phyloP scores from a whole-genome alignment of 345 rosid species.

The Populus tremula region DNA sequence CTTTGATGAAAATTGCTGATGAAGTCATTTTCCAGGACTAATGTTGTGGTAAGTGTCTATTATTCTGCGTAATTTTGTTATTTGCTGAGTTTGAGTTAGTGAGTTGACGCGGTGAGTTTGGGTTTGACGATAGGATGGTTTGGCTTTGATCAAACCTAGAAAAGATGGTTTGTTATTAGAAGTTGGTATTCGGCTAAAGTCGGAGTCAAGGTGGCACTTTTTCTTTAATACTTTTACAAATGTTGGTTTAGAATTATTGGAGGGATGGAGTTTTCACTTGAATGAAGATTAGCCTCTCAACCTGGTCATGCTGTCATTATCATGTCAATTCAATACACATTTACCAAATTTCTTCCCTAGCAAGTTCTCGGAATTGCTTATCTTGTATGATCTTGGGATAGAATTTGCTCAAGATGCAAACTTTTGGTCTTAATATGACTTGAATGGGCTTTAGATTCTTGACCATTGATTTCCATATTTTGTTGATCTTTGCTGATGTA shows the following conservation, averaged over 20 bases:
- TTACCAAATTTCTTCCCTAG: background rate
- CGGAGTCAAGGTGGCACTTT: background rate
- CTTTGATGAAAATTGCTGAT: slow-evolving; percentile 70
- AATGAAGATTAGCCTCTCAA: background rate
- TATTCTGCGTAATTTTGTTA: background rate
- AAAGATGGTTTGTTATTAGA: background rate
- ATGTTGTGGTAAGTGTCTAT: slow-evolving; percentile 38
- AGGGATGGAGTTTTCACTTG: background rate
- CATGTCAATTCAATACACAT: background rate
- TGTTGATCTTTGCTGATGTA: background rate
- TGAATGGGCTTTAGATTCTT: background rate
- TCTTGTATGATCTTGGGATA: background rate
- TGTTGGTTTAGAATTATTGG: background rate
- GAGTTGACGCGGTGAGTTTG: slow-evolving; percentile 15
- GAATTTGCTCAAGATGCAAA: background rate
- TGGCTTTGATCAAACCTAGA: background rate
- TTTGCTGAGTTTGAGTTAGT: background rate
- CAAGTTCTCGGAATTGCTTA: no score
- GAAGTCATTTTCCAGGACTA: slow-evolving; percentile 80
- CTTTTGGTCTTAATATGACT: background rate
- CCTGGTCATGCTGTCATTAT: slow-evolving; percentile 1
- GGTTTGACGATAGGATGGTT: background rate
- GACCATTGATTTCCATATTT: background rate
- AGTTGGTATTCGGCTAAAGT: background rate
- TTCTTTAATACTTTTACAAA: slow-evolving; percentile 1